Evolutionary conservation across 345 rosid genomes (phyloP).

Genomic region (Lepidium sativum): DNA sequence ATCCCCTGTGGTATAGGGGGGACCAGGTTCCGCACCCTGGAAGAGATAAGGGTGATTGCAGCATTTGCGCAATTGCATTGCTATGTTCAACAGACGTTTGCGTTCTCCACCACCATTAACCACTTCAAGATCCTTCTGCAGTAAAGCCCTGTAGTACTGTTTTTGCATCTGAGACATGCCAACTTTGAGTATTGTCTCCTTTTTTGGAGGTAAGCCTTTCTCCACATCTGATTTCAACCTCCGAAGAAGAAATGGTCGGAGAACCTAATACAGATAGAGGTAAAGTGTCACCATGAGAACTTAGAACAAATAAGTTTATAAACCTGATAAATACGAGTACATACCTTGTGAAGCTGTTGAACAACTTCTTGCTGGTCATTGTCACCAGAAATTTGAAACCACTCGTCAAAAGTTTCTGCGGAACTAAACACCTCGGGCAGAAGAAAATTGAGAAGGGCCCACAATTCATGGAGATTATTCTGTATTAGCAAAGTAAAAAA

Average conservation of each 20-base stretch:
- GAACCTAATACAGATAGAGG: conserved; percentile 46
- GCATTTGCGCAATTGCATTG: conserved; percentile 95
- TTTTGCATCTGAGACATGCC: conserved; percentile 99
- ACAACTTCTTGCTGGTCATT: conserved; percentile 99
- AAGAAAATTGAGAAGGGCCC: conserved; percentile 95
- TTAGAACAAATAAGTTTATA: neutral
- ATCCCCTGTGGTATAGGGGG: conserved; percentile 88
- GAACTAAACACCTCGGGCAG: conserved; percentile 96
- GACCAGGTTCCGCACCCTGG: conserved; percentile 99
- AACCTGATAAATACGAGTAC: neutral
- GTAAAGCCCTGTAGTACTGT: conserved; percentile 72
- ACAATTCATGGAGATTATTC: conserved; percentile 98
- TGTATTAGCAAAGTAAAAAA: conserved; percentile 28
- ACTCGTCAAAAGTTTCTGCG: conserved; percentile 99
- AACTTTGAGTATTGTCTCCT: conserved; percentile 90
- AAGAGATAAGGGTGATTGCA: conserved; percentile 95
- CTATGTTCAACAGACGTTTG: conserved; percentile 86
- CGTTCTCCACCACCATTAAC: conserved; percentile 98
- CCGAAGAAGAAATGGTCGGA: conserved; percentile 94
- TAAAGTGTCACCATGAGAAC: neutral
- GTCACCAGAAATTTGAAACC: conserved; percentile 99
- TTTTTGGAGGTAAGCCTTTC: conserved; percentile 93
- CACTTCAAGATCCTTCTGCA: conserved; percentile 96
- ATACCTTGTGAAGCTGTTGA: conserved; percentile 96
- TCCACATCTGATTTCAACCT: conserved; percentile 95